A percentile compares a stretch with the other conserved stretches of the same genome.
These are phyloP conservation scores for Aquilaria agallochum DNA, from an alignment of 441 rosid species.

Conservation along the genomic window DNA sequence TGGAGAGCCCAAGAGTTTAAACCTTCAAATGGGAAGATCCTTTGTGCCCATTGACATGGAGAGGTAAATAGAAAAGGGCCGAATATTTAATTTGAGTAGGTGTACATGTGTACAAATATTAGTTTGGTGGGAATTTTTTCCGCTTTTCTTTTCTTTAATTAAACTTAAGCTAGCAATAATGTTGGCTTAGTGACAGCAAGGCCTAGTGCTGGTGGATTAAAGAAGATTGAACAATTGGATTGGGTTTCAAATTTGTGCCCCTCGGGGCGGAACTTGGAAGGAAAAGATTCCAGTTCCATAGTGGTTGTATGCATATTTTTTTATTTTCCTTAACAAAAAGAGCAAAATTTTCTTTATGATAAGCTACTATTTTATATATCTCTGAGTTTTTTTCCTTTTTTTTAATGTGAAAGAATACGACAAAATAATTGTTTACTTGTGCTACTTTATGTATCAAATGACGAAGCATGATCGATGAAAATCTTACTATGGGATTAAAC, in stretches of 20 bases:
- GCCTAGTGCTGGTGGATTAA: constrained; percentile 10
- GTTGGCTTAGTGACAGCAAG: constrained; percentile 25
- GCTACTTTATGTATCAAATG: too few species aligned
- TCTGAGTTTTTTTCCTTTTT: too few species aligned
- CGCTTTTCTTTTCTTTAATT: constrained; percentile 3
- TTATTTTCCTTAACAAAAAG: too few species aligned
- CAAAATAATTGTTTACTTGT: too few species aligned
- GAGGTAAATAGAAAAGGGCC: constrained; percentile 20
- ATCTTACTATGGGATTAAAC: too few species aligned
- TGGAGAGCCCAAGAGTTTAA: constrained; percentile 23
- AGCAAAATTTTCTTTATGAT: too few species aligned
- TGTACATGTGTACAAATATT: constrained; percentile 11
- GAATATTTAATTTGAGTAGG: neutral
- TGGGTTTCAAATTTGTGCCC: constrained; percentile 3
- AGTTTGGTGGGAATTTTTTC: constrained; percentile 9
- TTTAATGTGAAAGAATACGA: too few species aligned
- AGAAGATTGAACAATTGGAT: constrained; percentile 11
- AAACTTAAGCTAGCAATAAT: constrained; percentile 22
- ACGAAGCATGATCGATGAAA: too few species aligned
- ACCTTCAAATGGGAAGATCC: constrained; percentile 28
- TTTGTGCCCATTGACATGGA: constrained; percentile 28
- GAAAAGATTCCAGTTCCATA: neutral
- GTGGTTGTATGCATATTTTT: constrained; percentile 1
- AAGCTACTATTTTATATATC: too few species aligned
- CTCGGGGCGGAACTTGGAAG: neutral